These are phyloP conservation scores for Mercurialis annua DNA, from an alignment of 345 rosid genomes.

Conservation along the genomic window DNA sequence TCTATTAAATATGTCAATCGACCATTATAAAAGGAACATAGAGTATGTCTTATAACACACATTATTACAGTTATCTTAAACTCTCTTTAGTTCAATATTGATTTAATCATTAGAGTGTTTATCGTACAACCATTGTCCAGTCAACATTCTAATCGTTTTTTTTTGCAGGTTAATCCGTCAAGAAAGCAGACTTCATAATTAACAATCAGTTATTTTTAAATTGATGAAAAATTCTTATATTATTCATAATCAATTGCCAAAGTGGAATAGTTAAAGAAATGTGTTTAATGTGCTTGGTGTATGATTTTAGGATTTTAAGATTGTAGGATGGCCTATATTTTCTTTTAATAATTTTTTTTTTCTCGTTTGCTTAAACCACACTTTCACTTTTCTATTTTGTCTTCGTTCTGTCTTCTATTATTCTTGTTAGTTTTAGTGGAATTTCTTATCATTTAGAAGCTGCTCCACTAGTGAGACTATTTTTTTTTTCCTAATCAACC, in stretches of 20 bases:
- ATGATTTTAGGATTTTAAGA: neutral
- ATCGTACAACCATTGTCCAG: too few relatives aligned
- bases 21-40: too few relatives aligned
- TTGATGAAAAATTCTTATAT: neutral
- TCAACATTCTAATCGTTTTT: too few relatives aligned
- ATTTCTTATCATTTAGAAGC: neutral
- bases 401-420: neutral
- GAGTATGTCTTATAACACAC: too few relatives aligned
- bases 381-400: conserved; percentile 7
- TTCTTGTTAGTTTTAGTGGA: neutral
- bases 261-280: neutral
- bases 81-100: too few relatives aligned
- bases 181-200: too few relatives aligned
- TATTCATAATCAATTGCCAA: neutral
- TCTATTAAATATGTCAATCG: too few relatives aligned
- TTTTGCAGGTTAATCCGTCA: too few relatives aligned
- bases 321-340: neutral
- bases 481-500: too few relatives aligned
- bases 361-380: neutral
- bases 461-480: neutral
- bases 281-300: neutral
- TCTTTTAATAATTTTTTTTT: neutral
- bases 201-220: neutral
- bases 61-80: too few relatives aligned
- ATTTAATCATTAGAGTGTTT: too few relatives aligned